Evolutionary conservation across 352 stramenopile species (phyloP), one percentile per base, ranked within the genome.

Genomic region (Peronospora destructor): DNA sequence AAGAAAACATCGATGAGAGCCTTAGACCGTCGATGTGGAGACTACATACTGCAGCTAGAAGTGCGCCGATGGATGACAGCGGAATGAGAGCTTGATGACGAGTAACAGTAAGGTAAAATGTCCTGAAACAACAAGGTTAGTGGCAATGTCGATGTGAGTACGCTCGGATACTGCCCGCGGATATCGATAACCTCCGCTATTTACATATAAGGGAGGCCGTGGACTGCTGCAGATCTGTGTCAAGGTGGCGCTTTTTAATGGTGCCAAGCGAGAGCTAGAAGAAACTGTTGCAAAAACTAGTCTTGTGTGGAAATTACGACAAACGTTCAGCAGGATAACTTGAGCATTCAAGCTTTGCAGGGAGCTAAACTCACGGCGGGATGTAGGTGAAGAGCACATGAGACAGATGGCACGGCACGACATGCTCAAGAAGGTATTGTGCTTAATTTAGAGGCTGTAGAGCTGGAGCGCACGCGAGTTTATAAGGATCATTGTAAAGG

Each of bases 271-370:
- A 26, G 78, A 93, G 37, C 74, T 95, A 25, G 28, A 45, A 1
- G 89, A 98, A 57, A 86, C 89, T 35, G 49, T 68, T 21, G 19
- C 19, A 21, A 21, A n/a, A 21, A 3, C 19, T 21, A 21, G 40
- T 92, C 94, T 30, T 88, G 94, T n/a, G 75, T 97, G 16, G 70
- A 85, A 46, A 91, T 98, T 42, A 98, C 98, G 85, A 84, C 82
- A 61, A 97, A 97, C 49, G 89, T 98, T 29, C 86, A 94, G 61
- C 88, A 97, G 54, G 94, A 98, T 61, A 73, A 98, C 3, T 54
- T 93, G 38, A 86, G 98, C 61, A 98, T 94, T 1, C 94, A 98
- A 64, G 84, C 84, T 35, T 63, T 98, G 9, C 70, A 97, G 26
- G 78, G 64, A 30, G 87, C 94, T 21, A 98, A 98, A 53, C 70